phyloP scores from a whole-genome alignment of 164 flowering plant species.

The Aristolochia fimbriata region DNA sequence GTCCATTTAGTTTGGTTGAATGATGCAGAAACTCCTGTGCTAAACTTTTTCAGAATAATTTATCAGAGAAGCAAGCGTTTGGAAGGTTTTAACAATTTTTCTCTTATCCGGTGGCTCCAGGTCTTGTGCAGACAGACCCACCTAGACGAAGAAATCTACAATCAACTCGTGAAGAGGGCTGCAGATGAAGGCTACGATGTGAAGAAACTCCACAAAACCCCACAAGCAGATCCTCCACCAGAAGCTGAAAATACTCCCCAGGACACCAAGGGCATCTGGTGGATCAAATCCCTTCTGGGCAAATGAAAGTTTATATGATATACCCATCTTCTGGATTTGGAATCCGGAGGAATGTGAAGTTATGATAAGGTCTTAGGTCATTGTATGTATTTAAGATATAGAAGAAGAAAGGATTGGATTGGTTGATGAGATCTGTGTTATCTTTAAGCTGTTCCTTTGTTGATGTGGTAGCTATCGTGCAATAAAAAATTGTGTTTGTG shows the following conservation, averaged over 20 bases:
- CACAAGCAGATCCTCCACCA: constrained; percentile 76
- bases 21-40: not conserved
- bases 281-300: constrained; percentile 81
- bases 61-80: too few species aligned
- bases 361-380: too few species aligned
- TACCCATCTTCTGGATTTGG: not conserved
- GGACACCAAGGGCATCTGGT: constrained; percentile 85
- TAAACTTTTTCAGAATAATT: not conserved
- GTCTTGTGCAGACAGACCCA: constrained; percentile 59
- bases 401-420: too few species aligned
- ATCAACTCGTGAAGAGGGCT: constrained; percentile 61
- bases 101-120: constrained; percentile 19
- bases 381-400: too few species aligned
- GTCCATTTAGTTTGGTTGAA: too few species aligned
- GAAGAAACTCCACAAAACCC: constrained; percentile 70
- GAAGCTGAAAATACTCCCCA: constrained; percentile 38
- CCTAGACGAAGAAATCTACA: constrained; percentile 68
- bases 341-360: not conserved
- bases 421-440: too few species aligned
- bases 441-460: too few species aligned
- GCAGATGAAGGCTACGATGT: constrained; percentile 75
- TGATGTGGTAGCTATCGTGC: too few species aligned
- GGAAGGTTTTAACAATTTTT: too few species aligned
- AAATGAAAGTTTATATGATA: constrained; percentile 22
- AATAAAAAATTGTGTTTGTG: too few species aligned